Base-by-base conservation (phyloP, 2,329 filamentous ascomycete species). In the Sporothrix dimorphospora region DNA sequence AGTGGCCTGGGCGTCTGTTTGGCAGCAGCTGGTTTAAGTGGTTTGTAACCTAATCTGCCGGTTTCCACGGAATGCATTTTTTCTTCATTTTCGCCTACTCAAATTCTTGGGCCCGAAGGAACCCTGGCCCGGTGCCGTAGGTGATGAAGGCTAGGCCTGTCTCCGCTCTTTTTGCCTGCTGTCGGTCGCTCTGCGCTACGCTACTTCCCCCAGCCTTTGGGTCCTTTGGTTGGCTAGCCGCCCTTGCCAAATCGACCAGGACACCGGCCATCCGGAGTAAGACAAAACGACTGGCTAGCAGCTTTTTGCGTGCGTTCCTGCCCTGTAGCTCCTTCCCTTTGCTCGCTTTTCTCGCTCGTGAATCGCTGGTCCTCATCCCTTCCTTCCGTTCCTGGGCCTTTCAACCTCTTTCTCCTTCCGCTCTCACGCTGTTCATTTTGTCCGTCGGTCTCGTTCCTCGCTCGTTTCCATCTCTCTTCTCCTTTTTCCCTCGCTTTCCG, bases 161-260 rank as follows among this genome's bases (percentile, higher is more conserved):
- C 21, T 27, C 67, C 53, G n/a, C 40, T 59, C 53, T 38, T 45
- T 21, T 30, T 53, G 11, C 40, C 55, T 27, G 14, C 57, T 53
- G 42, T 40, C 19, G 21, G 67, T 30, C 66, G 27, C n/a, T 55
- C 47, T 38, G 40, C 27, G n/a, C 27, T 49, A 19, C n/a, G 57
- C 30, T 42, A 27, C 21, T 9, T 16, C n/a, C n/a, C 69, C 57
- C 69, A 47, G 51, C 6, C 9, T 40, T 42, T 40, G 34, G 53
- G 11, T 12, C 42, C 42, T 70, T 69, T 74, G 71, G 73, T 74
- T 75, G 73, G 74, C 74, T 72, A 74, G 69, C 74, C 73, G 74
- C 73, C 73, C 72, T 70, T 51, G 71, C 65, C 55, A 47, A 68
- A 67, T 65, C 55, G 63, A 49, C 16, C 42, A 72, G 40, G 30